Percentiles rank a stretch among this genome's conserved stretches.
These are phyloP conservation scores for Chytriomyces sp. DNA, from an alignment of 192 early-diverging fungal species.

Conservation along the genomic window DNA sequence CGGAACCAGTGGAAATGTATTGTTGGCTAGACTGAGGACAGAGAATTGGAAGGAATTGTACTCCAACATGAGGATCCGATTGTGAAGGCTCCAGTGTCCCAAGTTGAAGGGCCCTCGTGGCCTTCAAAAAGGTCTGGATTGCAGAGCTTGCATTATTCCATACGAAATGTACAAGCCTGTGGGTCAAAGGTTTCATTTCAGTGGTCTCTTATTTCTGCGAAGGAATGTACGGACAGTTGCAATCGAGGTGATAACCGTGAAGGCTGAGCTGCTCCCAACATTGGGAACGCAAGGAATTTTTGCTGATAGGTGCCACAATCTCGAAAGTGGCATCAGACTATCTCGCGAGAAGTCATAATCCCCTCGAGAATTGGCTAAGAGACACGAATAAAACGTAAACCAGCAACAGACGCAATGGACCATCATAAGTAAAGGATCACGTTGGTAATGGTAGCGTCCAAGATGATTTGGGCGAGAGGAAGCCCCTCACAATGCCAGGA, in stretches of 20 bases:
- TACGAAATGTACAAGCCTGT: constrained; percentile 40
- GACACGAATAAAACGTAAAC: constrained; percentile 32
- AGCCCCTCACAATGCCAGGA: constrained; percentile 11
- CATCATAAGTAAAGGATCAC: constrained; percentile 24
- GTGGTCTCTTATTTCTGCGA: too few species aligned
- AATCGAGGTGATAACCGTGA: constrained; percentile 42
- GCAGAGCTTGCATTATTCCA: constrained; percentile 33
- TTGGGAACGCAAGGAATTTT: constrained; percentile 28
- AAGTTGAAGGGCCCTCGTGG: constrained; percentile 36
- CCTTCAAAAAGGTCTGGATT: constrained; percentile 20
- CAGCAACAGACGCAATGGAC: constrained; percentile 28
- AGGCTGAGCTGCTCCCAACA: constrained; percentile 23
- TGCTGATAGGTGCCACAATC: constrained; percentile 26
- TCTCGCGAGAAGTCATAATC: constrained; percentile 46
- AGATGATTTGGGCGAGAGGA: constrained; percentile 28
- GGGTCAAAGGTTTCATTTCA: too few species aligned
- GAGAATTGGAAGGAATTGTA: too few species aligned
- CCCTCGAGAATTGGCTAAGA: constrained; percentile 32
- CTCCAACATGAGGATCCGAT: too few species aligned
- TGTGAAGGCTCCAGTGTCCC: constrained; percentile 34
- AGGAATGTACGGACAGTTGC: constrained; percentile 47
- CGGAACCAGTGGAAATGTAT: too few species aligned
- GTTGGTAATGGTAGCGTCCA: constrained; percentile 3
- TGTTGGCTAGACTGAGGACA: too few species aligned
- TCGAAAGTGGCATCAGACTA: constrained; percentile 36